Evolutionary conservation across 352 stramenopile species (phyloP).

Genomic region (Thraustotheca clavata): DNA sequence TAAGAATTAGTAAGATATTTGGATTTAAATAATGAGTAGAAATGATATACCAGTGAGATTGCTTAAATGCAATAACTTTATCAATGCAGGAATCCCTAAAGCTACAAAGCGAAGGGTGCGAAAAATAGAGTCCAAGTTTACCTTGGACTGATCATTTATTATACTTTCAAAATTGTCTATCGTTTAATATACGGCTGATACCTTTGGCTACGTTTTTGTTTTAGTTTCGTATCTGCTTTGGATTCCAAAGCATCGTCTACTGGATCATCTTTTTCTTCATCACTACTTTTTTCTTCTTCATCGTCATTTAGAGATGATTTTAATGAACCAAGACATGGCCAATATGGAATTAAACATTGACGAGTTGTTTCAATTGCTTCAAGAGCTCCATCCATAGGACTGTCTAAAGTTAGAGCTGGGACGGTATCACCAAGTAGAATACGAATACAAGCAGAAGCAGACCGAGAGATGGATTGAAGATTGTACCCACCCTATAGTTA

Average conservation of each 20-base stretch:
- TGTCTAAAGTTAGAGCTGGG: not conserved
- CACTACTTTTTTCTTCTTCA: too few species aligned
- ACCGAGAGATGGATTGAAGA: constrained; percentile 16
- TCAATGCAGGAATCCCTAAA: not conserved
- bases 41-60: not conserved
- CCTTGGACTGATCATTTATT: not conserved
- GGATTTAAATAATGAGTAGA: not conserved
- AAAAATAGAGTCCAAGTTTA: not conserved
- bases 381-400: constrained; percentile 5
- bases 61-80: constrained; percentile 12
- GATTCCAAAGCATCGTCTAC: too few species aligned
- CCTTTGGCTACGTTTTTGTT: too few species aligned
- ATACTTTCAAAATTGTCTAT: constrained; percentile 8
- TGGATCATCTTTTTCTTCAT: too few species aligned
- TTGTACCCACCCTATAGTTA: constrained; percentile 14
- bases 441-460: constrained; percentile 9
- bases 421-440: constrained; percentile 12
- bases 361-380: constrained; percentile 10
- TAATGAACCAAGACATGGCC: too few species aligned
- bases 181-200: too few species aligned
- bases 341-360: constrained; percentile 1
- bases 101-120: not conserved
- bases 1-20: not conserved
- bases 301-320: too few species aligned
- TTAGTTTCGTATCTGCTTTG: too few species aligned